A percentile compares a stretch with the other conserved stretches of the same genome.
Conservation (phyloP, 257 asterid genomes). For the Pogostemon cablin region DNA sequence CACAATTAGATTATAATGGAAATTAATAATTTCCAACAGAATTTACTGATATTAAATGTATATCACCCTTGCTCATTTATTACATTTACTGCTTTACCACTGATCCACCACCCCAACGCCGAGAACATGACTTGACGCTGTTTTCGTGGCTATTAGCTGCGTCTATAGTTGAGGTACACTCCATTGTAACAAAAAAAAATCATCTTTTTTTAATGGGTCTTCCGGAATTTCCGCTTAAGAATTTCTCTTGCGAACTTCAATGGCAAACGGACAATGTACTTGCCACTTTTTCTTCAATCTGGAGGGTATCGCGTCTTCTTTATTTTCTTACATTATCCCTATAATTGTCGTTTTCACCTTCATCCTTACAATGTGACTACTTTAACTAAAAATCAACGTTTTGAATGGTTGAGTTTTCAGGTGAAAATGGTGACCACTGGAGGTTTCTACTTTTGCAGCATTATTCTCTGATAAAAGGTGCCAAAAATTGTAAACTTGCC, state of each 20-base stretch:
- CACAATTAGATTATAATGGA: no score
- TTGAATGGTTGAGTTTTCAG: constrained; percentile 36
- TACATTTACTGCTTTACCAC: constrained; percentile 43
- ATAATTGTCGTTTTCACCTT: constrained; percentile 20
- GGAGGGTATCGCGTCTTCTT: constrained; percentile 53
- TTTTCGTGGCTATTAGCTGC: constrained; percentile 32
- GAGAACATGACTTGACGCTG: constrained; percentile 34
- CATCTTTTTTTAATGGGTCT: constrained; percentile 36
- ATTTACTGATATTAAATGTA: constrained; percentile 39
- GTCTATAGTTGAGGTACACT: constrained; percentile 6
- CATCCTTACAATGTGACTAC: constrained; percentile 23
- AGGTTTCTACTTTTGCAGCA: constrained; percentile 40
- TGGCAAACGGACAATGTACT: constrained; percentile 34
- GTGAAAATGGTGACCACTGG: constrained; percentile 45
- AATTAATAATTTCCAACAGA: no score
- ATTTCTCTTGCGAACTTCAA: constrained; percentile 45
- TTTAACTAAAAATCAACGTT: neutral
- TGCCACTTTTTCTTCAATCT: constrained; percentile 43
- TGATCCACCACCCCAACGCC: constrained; percentile 41
- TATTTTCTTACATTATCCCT: constrained; percentile 44
- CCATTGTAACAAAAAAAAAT: constrained; percentile 3
- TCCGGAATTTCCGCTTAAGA: constrained; percentile 42
- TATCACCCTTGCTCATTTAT: constrained; percentile 47
- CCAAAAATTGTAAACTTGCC: constrained; percentile 36
- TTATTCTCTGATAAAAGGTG: constrained; percentile 43